Evolutionary conservation across 257 asterid genomes (phyloP), one percentile per base, ranked within the genome.

Genomic region (Gentiana macrophylla): DNA sequence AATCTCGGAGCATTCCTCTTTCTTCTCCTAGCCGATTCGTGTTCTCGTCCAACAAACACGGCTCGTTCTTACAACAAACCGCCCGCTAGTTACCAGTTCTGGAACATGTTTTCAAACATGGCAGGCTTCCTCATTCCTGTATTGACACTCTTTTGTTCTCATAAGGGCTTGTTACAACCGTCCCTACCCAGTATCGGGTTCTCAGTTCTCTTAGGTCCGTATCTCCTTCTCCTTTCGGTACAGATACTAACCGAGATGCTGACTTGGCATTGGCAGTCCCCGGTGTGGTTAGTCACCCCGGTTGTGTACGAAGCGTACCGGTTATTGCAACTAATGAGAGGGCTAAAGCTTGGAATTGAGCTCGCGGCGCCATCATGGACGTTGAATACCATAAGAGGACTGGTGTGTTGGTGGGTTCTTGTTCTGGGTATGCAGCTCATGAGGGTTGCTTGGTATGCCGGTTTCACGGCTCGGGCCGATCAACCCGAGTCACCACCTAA

Each of bases 371-470:
- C 96, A 2, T 13, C 83, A 2, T 91, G 98, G 98, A 73, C 64
- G 80, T 34, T 91, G 76, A 84, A 87, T 57, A 67, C 79, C 5
- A 67, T 84, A 35, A 67, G 94, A 71, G 96, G 90, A 1, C 59
- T 91, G 53, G 96, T 91, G 43, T 91, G 98, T 59, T 67, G 89
- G 72, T 87, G 98, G 98, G 96, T 91, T 70, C 73, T 91, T 61
- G 86, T 91, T 60, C 94, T 91, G 10, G 92, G 98, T 52, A 75
- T 91, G 76, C 98, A 91, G 81, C 87, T 91, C 59, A 91, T 91
- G 98, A 74, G 96, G 63, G 94, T 84, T 24, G 98, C 96, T 58
- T 91, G 97, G 98, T 91, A 74, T 60, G 92, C 96, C 3, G 98
- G 97, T 50, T 81, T 87, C 61, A 75, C 93, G 12, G 78, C 88